Evolutionary conservation across 2,329 filamentous ascomycete species (phyloP).

Genomic region (Colletotrichum sp.): DNA sequence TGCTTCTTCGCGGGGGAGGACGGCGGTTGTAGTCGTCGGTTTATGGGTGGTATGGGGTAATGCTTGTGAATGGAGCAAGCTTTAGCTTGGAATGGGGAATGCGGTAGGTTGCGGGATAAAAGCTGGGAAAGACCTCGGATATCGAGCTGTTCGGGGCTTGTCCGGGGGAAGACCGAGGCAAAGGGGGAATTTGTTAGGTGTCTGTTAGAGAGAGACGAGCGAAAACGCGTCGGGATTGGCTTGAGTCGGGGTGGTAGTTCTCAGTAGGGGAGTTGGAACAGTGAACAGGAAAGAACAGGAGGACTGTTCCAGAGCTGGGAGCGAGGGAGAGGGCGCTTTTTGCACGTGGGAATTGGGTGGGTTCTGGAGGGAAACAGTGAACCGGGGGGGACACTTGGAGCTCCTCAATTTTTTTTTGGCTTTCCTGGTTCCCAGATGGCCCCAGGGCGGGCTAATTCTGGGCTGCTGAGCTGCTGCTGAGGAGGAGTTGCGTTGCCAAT

Average conservation of each 20-base stretch:
- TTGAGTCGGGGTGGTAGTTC: not conserved
- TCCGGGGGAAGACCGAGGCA: conserved; percentile 15
- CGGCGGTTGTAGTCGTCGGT: conserved; percentile 16
- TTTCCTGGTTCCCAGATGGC: not conserved
- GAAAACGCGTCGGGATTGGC: conserved; percentile 2
- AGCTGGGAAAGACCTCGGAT: conserved; percentile 18
- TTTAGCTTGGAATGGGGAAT: conserved; percentile 7
- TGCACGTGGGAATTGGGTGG: conserved; percentile 20
- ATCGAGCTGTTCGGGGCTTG: conserved; percentile 12
- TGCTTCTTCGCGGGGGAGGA: conserved; percentile 75
- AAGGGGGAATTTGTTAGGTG: not conserved
- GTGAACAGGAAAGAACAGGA: not conserved
- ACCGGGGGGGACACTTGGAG: not conserved
- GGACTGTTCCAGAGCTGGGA: not conserved
- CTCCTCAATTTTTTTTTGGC: conserved; percentile 14
- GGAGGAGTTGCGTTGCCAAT: not conserved
- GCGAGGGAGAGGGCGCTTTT: conserved; percentile 19
- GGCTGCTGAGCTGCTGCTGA: conserved; percentile 1
- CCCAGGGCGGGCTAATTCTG: not conserved
- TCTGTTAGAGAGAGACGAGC: not conserved
- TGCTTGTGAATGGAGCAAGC: conserved; percentile 1
- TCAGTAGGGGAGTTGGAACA: not conserved
- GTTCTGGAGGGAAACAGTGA: conserved; percentile 13
- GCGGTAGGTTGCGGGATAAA: conserved; percentile 17
- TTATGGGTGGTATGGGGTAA: conserved; percentile 16